These are phyloP conservation scores for Coemansia sp. DNA, from an alignment of 192 early-diverging fungal genomes.

Conservation along the genomic window DNA sequence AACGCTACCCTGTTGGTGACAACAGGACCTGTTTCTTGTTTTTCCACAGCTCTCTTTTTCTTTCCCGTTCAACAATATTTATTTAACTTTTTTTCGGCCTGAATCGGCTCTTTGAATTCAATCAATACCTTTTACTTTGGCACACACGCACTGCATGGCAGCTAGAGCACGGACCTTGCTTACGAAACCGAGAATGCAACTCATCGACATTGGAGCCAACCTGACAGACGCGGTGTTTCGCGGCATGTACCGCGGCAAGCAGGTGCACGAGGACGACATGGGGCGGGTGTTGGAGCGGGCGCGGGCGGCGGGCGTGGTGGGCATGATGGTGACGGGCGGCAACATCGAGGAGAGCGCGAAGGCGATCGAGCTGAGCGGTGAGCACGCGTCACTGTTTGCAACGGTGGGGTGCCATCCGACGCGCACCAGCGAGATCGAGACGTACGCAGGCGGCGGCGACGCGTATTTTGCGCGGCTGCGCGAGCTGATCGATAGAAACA, in stretches of 20 bases:
- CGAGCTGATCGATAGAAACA: slow-evolving; percentile 34
- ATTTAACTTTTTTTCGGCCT: too few species aligned
- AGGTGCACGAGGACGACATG: slow-evolving; percentile 73
- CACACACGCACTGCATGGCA: neutral
- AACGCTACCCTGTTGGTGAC: too few species aligned
- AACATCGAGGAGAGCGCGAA: slow-evolving; percentile 60
- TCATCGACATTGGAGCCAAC: slow-evolving; percentile 85
- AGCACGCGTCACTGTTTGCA: slow-evolving; percentile 59
- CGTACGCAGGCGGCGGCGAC: slow-evolving; percentile 58
- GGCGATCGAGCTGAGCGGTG: slow-evolving; percentile 61
- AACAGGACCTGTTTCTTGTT: too few species aligned
- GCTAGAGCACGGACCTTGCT: neutral
- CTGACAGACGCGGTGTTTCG: slow-evolving; percentile 85
- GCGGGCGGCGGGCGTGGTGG: slow-evolving; percentile 62
- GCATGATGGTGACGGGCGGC: slow-evolving; percentile 84
- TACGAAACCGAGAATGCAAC: slow-evolving; percentile 18
- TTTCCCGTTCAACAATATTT: too few species aligned
- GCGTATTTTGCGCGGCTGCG: slow-evolving; percentile 62
- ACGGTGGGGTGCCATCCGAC: slow-evolving; percentile 90
- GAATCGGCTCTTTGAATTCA: too few species aligned
- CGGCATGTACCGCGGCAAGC: slow-evolving; percentile 78
- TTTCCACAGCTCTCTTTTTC: too few species aligned
- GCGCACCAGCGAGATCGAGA: slow-evolving; percentile 70
- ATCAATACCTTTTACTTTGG: neutral
- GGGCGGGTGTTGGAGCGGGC: slow-evolving; percentile 65